Conservation (phyloP, 352 stramenopile species). For the Globisporangium echinulatum region DNA sequence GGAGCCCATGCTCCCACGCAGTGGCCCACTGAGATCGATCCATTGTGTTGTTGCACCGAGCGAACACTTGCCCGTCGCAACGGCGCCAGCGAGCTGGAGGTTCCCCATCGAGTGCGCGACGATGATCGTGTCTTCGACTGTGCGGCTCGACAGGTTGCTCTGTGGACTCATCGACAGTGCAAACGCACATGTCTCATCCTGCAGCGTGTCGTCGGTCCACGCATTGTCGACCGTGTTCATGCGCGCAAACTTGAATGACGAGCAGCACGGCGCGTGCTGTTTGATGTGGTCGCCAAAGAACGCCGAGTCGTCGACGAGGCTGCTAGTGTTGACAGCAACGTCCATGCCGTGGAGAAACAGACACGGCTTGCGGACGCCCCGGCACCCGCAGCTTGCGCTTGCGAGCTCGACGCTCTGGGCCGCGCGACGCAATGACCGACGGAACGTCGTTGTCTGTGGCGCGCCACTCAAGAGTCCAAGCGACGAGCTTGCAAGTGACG, state of each 20-base stretch:
- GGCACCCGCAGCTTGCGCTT: conserved; percentile 29
- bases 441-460: conserved; percentile 10
- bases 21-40: conserved; percentile 32
- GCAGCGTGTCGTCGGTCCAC: conserved; percentile 35
- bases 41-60: conserved; percentile 22
- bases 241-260: conserved; percentile 37
- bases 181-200: conserved; percentile 31
- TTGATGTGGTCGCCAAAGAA: conserved; percentile 39
- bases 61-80: conserved; percentile 14
- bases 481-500: conserved; percentile 8
- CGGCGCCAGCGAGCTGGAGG: conserved; percentile 36
- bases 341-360: conserved; percentile 59
- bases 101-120: conserved; percentile 64
- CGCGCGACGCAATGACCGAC: conserved; percentile 15
- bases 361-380: conserved; percentile 27
- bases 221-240: conserved; percentile 38
- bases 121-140: conserved; percentile 57
- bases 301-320: conserved; percentile 19
- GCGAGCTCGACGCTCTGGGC: conserved; percentile 11
- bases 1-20: conserved; percentile 41
- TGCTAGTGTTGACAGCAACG: too few species aligned
- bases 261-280: conserved; percentile 55
- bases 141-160: conserved; percentile 24
- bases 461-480: conserved; percentile 8
- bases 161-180: conserved; percentile 28